A percentile compares a stretch with the other conserved stretches of the same genome.
phyloP scores from a whole-genome alignment of 257 asterid genomes.

The Solanum ahanhuiri region DNA sequence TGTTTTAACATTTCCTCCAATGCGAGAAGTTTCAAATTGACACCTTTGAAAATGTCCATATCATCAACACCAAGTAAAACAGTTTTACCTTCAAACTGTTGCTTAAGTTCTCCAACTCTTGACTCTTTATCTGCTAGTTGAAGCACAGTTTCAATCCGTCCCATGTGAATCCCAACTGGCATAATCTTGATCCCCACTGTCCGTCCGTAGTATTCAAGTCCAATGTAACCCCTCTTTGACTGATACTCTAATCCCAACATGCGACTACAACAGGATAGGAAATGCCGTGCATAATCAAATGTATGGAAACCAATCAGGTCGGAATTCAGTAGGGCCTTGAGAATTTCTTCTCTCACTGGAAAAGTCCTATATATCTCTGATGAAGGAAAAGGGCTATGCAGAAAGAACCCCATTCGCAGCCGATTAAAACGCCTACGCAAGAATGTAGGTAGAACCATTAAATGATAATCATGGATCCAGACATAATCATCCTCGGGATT shows the following conservation, averaged over 20 bases:
- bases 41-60: constrained; percentile 47
- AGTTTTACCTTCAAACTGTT: constrained; percentile 33
- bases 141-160: constrained; percentile 30
- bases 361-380: constrained; percentile 41
- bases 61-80: constrained; percentile 45
- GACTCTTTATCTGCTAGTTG: constrained; percentile 32
- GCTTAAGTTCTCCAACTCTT: constrained; percentile 30
- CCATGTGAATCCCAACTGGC: constrained; percentile 49
- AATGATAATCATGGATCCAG: constrained; percentile 49
- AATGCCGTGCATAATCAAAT: constrained; percentile 42
- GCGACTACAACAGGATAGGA: constrained; percentile 43
- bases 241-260: constrained; percentile 41
- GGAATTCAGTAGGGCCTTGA: constrained; percentile 35
- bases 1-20: constrained; percentile 36
- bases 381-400: constrained; percentile 47
- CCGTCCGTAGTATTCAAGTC: constrained; percentile 40
- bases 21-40: constrained; percentile 35
- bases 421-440: constrained; percentile 37
- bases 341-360: constrained; percentile 40
- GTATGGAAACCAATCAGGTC: constrained; percentile 46
- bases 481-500: constrained; percentile 49
- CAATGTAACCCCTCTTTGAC: constrained; percentile 45
- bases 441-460: constrained; percentile 45
- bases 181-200: constrained; percentile 43
- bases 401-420: constrained; percentile 39